Base-by-base conservation (phyloP, 2,329 filamentous ascomycete genomes). In the Ustulina deusta region DNA sequence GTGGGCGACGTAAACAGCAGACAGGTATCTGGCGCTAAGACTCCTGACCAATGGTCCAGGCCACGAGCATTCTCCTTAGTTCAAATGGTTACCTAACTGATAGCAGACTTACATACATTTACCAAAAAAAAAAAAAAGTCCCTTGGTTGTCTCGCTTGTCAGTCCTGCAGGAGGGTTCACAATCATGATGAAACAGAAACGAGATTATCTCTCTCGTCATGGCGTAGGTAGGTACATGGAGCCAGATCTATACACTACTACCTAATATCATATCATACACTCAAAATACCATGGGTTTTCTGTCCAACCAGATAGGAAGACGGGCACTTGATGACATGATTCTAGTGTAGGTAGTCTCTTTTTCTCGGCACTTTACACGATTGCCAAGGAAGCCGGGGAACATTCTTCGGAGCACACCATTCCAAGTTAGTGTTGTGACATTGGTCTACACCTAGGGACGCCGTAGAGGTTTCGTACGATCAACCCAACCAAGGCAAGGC, bases 1-100 rank as follows among this genome's bases (percentile, higher is more conserved):
- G 32, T 65, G 63, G 48, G 48, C 38, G 15, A 57, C 52, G 51
- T 61, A 42, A 55, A 61, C 38, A 60, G 48, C 38, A 25, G 61
- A 29, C 61, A 52, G 27, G 17, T 54, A 55, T 29, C 48, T 49
- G n/a, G 36, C 38, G 20, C 49, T 36, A 40, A 48, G 48, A 42
- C 27, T 44, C 9, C 32, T 27, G 29, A 32, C 58, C 49, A 61
- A 56, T 51, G 63, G 57, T 56, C 49, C 61, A 62, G 58, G 20
- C 58, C 46, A 9, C 3, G 42, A 46, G 42, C 7, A 46, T 20
- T 25, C 42, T 17, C 38, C 38, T n/a, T 46, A 20, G 17, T 20
- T 44, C n/a, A 17, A 20, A 7, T 44, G 40, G 17, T 44, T 44
- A 44, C n/a, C n/a, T n/a, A n/a, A n/a, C n/a, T n/a, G n/a, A 20